phyloP scores from a whole-genome alignment of 345 rosid genomes.

The Ceriops decandra region DNA sequence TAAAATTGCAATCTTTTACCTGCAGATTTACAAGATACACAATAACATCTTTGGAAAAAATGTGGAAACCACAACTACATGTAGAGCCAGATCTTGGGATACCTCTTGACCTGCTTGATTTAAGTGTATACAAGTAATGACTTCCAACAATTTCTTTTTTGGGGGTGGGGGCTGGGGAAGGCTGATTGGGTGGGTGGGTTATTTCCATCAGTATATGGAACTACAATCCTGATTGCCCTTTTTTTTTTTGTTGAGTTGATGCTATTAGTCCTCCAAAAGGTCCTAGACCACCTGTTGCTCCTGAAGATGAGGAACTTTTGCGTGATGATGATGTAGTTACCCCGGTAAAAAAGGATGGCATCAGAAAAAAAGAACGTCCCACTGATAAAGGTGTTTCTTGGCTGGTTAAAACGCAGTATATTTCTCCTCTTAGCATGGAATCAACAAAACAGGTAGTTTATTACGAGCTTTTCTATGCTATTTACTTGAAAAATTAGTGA shows the following conservation, averaged over 20 bases:
- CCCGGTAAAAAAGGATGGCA: slow-evolving; percentile 82
- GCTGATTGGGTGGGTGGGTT: not conserved
- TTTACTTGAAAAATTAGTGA: slow-evolving; percentile 9
- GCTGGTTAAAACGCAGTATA: slow-evolving; percentile 96
- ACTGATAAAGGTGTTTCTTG: slow-evolving; percentile 93
- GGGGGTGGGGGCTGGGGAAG: slow-evolving; percentile 3
- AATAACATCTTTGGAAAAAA: slow-evolving; percentile 85
- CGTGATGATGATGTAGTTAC: slow-evolving; percentile 77
- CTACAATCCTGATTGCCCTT: slow-evolving; percentile 16
- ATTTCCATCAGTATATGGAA: not conserved
- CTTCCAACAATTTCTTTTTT: slow-evolving; percentile 9
- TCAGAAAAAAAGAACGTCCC: slow-evolving; percentile 83
- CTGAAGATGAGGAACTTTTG: slow-evolving; percentile 87
- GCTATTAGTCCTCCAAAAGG: slow-evolving; percentile 57
- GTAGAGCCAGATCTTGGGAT: slow-evolving; percentile 99
- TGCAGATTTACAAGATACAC: slow-evolving; percentile 81
- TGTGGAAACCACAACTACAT: slow-evolving; percentile 79
- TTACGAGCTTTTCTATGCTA: not conserved
- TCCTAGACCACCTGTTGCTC: slow-evolving; percentile 60
- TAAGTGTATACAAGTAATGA: slow-evolving; percentile 84
- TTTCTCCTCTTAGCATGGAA: slow-evolving; percentile 82
- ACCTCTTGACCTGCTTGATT: slow-evolving; percentile 94
- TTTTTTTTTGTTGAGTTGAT: slow-evolving; percentile 15
- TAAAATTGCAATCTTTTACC: slow-evolving; percentile 10
- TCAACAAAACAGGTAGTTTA: slow-evolving; percentile 73